phyloP scores from a whole-genome alignment of 176 grass and related monocot genomes.

The Ananas comosus region DNA sequence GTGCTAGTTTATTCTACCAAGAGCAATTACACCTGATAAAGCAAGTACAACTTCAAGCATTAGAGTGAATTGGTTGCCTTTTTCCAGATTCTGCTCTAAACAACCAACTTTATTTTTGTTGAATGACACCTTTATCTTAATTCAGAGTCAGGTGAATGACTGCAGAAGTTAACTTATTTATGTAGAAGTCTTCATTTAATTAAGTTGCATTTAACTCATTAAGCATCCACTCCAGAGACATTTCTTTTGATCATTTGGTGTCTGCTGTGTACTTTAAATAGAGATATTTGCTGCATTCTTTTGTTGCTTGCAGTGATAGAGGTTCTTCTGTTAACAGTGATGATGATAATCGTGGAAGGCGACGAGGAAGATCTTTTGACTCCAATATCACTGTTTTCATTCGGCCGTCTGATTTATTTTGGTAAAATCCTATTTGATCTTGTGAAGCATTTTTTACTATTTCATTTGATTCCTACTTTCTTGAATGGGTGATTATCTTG shows the following conservation, averaged over 20 bases:
- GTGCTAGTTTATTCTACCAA: neutral
- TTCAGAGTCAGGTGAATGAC: neutral
- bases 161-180: neutral
- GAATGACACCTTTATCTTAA: neutral
- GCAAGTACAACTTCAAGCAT: neutral
- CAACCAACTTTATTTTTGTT: neutral
- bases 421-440: constrained; percentile 33
- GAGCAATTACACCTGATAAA: neutral
- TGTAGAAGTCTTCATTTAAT: neutral
- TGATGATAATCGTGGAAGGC: constrained; percentile 59
- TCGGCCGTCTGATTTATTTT: constrained; percentile 84
- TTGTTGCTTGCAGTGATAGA: constrained; percentile 22
- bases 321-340: constrained; percentile 52
- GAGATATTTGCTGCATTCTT: constrained; percentile 12
- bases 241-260: neutral
- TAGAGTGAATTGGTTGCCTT: neutral
- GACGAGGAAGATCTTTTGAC: constrained; percentile 57
- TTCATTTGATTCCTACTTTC: neutral
- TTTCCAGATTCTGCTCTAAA: neutral
- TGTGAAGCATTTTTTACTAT: neutral
- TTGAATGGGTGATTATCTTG: neutral
- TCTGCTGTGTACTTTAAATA: neutral
- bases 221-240: neutral
- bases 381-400: constrained; percentile 43
- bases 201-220: neutral